Percentiles rank a stretch among this genome's conserved stretches.
phyloP scores from a whole-genome alignment of 345 rosid species.

The Eucalyptus rudis region DNA sequence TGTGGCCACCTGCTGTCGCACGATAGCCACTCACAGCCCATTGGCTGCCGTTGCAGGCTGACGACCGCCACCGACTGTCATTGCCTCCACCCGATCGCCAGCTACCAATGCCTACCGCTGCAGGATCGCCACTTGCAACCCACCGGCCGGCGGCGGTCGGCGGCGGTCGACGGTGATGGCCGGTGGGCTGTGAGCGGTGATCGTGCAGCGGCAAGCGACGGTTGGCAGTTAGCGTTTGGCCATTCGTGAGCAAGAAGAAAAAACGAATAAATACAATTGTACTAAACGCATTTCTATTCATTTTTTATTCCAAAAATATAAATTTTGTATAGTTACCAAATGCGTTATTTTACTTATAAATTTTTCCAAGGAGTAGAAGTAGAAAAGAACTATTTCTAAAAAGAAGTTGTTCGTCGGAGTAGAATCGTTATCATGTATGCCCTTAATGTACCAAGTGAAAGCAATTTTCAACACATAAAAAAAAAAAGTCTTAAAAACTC shows the following conservation, averaged over 20 bases:
- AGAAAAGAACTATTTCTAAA: no score
- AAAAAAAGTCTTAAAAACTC: background rate
- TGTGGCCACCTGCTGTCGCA: accelerated
- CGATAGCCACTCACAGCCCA: accelerated
- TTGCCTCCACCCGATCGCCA: no score
- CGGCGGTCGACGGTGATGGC: accelerated
- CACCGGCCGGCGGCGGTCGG: accelerated
- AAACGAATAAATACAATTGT: no score
- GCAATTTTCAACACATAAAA: background rate
- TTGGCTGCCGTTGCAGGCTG: accelerated
- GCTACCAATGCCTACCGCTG: accelerated
- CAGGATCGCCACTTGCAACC: accelerated
- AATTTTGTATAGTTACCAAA: no score
- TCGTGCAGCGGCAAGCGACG: accelerated
- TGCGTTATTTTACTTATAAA: accelerated
- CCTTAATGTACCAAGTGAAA: background rate
- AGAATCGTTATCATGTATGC: no score
- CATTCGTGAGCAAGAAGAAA: no score
- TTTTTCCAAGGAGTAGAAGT: no score
- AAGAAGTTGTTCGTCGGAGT: no score
- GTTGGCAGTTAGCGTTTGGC: accelerated
- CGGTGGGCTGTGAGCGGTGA: accelerated
- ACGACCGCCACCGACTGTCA: accelerated
- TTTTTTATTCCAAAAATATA: no score
- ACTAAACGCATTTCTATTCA: accelerated